phyloP scores from a whole-genome alignment of 2,329 filamentous ascomycete genomes.

The Fusarium chaquense region DNA sequence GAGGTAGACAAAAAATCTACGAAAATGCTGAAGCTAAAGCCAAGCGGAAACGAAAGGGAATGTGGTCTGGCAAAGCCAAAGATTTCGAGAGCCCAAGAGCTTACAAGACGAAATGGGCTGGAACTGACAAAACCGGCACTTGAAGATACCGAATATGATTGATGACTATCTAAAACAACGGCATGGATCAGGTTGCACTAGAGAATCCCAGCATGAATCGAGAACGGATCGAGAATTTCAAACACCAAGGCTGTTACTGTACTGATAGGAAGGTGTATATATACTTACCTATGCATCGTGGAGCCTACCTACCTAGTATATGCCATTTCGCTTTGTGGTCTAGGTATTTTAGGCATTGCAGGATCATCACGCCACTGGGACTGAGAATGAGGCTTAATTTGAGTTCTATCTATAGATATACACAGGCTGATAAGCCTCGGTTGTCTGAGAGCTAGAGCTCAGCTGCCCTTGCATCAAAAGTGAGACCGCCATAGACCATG shows the following conservation, averaged over 20 bases:
- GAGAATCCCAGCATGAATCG: slow-evolving; percentile 12
- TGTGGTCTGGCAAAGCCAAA: slow-evolving; percentile 78
- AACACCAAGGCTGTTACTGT: background rate
- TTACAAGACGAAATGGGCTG: slow-evolving; percentile 74
- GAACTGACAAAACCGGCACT: slow-evolving; percentile 32
- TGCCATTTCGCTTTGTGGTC: background rate
- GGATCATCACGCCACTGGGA: slow-evolving; percentile 3
- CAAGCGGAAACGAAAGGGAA: slow-evolving; percentile 72
- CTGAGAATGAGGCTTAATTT: slow-evolving; percentile 5
- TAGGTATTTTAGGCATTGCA: slow-evolving; percentile 16
- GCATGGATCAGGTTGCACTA: slow-evolving; percentile 20
- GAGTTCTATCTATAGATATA: background rate
- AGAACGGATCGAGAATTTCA: background rate
- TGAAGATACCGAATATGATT: slow-evolving; percentile 26
- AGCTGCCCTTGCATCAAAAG: slow-evolving; percentile 9
- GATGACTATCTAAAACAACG: slow-evolving; percentile 3
- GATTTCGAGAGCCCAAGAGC: slow-evolving; percentile 85
- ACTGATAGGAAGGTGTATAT: background rate
- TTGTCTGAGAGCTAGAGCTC: background rate
- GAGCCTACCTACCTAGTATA: background rate
- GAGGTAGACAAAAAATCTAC: slow-evolving; percentile 74
- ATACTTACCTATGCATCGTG: background rate
- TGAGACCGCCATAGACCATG: slow-evolving; percentile 7
- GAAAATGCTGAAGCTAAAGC: slow-evolving; percentile 74
- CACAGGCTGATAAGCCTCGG: background rate